Conservation (phyloP, 2,329 filamentous ascomycete species). For the Aspergillus melleus region DNA sequence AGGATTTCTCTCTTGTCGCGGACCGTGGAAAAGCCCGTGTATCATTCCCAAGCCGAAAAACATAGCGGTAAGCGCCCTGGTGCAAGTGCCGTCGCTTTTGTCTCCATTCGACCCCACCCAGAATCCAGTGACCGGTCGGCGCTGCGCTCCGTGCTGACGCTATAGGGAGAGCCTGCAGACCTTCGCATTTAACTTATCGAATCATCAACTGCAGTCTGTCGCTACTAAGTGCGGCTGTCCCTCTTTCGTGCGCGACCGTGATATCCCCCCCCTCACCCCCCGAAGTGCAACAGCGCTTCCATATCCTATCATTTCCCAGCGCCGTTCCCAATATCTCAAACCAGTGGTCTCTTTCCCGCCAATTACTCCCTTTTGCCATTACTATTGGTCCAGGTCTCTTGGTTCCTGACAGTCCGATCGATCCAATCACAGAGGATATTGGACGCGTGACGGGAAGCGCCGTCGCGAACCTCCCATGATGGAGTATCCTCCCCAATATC, state of each 20-base stretch:
- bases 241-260: slow-evolving; percentile 26
- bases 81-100: slow-evolving; percentile 18
- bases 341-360: slow-evolving; percentile 17
- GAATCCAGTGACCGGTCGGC: slow-evolving; percentile 43
- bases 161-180: slow-evolving; percentile 41
- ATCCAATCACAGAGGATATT: slow-evolving; percentile 21
- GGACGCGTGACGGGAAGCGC: slow-evolving; percentile 27
- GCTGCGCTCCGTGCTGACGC: slow-evolving; percentile 47
- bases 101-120: slow-evolving; percentile 25
- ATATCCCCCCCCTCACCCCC: slow-evolving; percentile 15
- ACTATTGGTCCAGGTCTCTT: slow-evolving; percentile 21
- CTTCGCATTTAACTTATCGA: slow-evolving; percentile 39
- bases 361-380: slow-evolving; percentile 16
- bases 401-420: slow-evolving; percentile 17
- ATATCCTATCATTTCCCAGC: slow-evolving; percentile 23
- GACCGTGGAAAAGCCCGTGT: slow-evolving; percentile 13
- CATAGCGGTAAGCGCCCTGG: slow-evolving; percentile 34
- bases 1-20: slow-evolving; percentile 13
- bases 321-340: slow-evolving; percentile 10
- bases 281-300: slow-evolving; percentile 22
- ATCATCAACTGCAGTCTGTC: slow-evolving; percentile 37
- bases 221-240: slow-evolving; percentile 25
- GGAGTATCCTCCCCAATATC: slow-evolving; percentile 75
- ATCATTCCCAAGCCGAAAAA: slow-evolving; percentile 17
- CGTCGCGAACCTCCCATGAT: slow-evolving; percentile 52